Evolutionary conservation across 1,284 basidiomycete genomes (phyloP).

Genomic region (Cutaneotrichosporon arboriforme): DNA sequence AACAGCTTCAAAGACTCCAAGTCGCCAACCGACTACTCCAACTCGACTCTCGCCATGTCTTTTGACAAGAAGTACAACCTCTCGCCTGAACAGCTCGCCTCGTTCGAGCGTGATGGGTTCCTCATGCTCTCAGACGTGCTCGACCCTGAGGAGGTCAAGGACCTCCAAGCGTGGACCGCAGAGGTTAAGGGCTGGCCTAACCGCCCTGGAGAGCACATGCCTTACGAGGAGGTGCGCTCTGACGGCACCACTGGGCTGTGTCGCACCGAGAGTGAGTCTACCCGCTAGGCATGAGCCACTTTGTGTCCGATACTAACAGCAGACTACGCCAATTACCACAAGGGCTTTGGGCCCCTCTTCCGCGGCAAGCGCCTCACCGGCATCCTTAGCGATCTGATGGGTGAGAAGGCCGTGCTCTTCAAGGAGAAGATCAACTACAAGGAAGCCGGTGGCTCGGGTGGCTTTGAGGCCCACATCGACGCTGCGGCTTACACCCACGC

Average conservation of each 20-base stretch:
- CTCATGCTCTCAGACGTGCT: constrained; percentile 27
- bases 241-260: constrained; percentile 33
- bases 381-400: constrained; percentile 26
- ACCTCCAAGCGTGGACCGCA: constrained; percentile 28
- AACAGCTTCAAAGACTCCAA: background rate
- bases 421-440: constrained; percentile 47
- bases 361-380: constrained; percentile 25
- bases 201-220: constrained; percentile 33
- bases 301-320: background rate
- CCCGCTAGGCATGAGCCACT: background rate
- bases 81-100: constrained; percentile 13
- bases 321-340: constrained; percentile 34
- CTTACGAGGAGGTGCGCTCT: constrained; percentile 30
- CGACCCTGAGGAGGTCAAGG: constrained; percentile 14
- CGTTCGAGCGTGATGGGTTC: constrained; percentile 28
- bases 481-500: constrained; percentile 30
- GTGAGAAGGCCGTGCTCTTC: constrained; percentile 33
- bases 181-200: constrained; percentile 36
- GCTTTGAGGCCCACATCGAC: constrained; percentile 41
- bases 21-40: background rate
- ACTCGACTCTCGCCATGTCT: background rate
- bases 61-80: constrained; percentile 21
- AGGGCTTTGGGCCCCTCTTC: constrained; percentile 29
- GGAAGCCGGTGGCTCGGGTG: constrained; percentile 30
- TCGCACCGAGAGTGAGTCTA: constrained; percentile 32